A percentile compares a stretch with the other conserved stretches of the same genome.
These are phyloP conservation scores for Mycena polygramma DNA, from an alignment of 768 basidiomycete genomes.

Conservation along the genomic window DNA sequence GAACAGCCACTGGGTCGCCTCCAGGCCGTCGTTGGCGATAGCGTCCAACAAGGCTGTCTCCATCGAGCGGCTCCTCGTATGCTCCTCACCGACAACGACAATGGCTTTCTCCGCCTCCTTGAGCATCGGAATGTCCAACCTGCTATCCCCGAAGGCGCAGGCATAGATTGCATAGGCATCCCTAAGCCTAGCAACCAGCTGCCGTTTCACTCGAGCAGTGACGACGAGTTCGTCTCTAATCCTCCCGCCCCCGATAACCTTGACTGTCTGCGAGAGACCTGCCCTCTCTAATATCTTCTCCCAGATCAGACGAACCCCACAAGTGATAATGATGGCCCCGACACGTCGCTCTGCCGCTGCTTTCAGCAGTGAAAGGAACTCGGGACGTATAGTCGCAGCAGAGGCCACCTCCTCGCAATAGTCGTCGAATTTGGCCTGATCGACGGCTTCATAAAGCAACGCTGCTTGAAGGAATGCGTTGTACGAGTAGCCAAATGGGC, in stretches of 20 bases:
- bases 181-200: slow-evolving; percentile 37
- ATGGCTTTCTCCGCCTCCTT: slow-evolving; percentile 40
- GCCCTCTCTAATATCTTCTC: not conserved
- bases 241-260: slow-evolving; percentile 31
- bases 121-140: slow-evolving; percentile 42
- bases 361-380: slow-evolving; percentile 6
- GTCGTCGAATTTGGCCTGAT: slow-evolving; percentile 32
- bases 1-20: slow-evolving; percentile 38
- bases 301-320: slow-evolving; percentile 9
- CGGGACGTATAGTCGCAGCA: not conserved
- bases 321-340: slow-evolving; percentile 5
- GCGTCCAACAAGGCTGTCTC: slow-evolving; percentile 36
- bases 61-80: slow-evolving; percentile 40
- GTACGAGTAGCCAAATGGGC: slow-evolving; percentile 42
- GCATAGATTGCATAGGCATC: slow-evolving; percentile 37
- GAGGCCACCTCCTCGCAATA: slow-evolving; percentile 39
- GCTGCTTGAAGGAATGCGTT: slow-evolving; percentile 41
- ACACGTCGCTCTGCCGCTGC: slow-evolving; percentile 1
- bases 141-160: slow-evolving; percentile 43
- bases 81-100: slow-evolving; percentile 42
- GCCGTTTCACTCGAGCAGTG: slow-evolving; percentile 37
- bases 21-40: slow-evolving; percentile 38
- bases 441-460: slow-evolving; percentile 37
- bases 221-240: slow-evolving; percentile 37
- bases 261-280: not conserved